Percentiles rank a stretch among this genome's conserved stretches.
phyloP scores from a whole-genome alignment of 108 stramenopile genomes.

The Stephanodiscus triporus region DNA sequence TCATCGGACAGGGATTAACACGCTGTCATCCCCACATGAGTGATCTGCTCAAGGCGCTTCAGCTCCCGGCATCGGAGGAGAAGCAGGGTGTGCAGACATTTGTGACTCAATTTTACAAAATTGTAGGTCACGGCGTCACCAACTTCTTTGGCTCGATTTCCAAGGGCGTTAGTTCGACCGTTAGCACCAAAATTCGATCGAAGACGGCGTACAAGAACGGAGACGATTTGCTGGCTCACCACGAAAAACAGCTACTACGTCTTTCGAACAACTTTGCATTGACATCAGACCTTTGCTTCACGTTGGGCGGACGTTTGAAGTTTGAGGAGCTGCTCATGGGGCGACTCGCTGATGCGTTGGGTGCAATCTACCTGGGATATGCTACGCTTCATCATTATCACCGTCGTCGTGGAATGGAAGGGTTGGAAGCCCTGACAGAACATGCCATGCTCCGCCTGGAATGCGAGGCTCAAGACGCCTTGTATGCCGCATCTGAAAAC shows the following conservation, averaged over 20 bases:
- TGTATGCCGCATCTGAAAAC: slow-evolving; percentile 93
- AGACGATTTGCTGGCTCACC: slow-evolving; percentile 79
- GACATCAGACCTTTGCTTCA: slow-evolving; percentile 94
- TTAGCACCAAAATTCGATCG: slow-evolving; percentile 75
- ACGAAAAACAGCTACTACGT: slow-evolving; percentile 94
- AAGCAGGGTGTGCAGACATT: slow-evolving; percentile 86
- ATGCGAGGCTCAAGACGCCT: slow-evolving; percentile 90
- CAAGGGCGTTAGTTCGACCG: slow-evolving; percentile 75
- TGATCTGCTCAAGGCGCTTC: slow-evolving; percentile 88
- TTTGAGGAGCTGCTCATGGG: slow-evolving; percentile 98
- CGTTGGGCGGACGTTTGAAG: slow-evolving; percentile 95
- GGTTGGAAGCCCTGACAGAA: slow-evolving; percentile 92
- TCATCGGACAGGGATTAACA: slow-evolving; percentile 97
- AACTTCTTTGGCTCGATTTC: slow-evolving; percentile 84
- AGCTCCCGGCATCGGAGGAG: slow-evolving; percentile 87
- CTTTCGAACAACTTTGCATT: slow-evolving; percentile 96
- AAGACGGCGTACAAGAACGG: slow-evolving; percentile 91
- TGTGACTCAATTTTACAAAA: slow-evolving; percentile 89
- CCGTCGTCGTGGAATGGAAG: slow-evolving; percentile 88
- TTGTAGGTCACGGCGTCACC: slow-evolving; percentile 86
- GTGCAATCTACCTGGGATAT: slow-evolving; percentile 98
- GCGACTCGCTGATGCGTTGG: slow-evolving; percentile 94
- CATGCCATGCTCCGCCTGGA: slow-evolving; percentile 96
- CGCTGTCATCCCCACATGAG: slow-evolving; percentile 98
- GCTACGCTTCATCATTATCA: slow-evolving; percentile 94